Base-by-base conservation (phyloP, 768 basidiomycete species). In the Boletus huronensis region DNA sequence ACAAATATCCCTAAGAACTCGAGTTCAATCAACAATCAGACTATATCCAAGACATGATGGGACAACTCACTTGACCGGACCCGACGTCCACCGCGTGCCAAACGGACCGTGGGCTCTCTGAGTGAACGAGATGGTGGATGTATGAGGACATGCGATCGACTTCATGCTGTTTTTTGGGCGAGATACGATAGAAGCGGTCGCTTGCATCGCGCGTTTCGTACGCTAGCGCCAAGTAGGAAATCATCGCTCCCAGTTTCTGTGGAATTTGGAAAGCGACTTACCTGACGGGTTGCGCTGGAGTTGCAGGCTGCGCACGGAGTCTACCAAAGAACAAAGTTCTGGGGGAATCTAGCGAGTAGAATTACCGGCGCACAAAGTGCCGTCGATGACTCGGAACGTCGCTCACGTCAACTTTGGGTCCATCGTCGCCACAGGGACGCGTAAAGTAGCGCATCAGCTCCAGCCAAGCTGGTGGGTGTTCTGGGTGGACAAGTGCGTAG, bases 131-230 rank as follows among this genome's bases (percentile, higher is more conserved):
- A 17, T 61, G 62, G 36, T 68, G 63, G 26, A 86, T 73, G 69
- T 81, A 86, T 7, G 75, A 67, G 17, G 76, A 72, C 86, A 89
- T 89, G 45, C 80, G 78, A 1, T 70, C 59, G 43, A 90, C 85
- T 65, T 90, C 88, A 58, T 90, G 88, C 3, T 73, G 71, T 65
- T 90, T 90, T 67, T 90, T 90, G 6, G 87, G 87, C 5, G 86
- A 87, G 80, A 88, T 84, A 16, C 87, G 84, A 31, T 68, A 66
- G 26, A 55, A 35, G 21, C 60, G 57, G 50, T 48, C 41, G 39
- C 52, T 41, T 17, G 44, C 50, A 28, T 21, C 23, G 42, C 34
- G 38, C 16, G 47, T 50, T 41, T 55, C 52, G 51, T 57, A 55
- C 6, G 43, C 58, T 63, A 26, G 31, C 28, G 8, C 46, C 23